phyloP scores from a whole-genome alignment of 2,329 filamentous ascomycete species.

The Triangularia verruculosa region DNA sequence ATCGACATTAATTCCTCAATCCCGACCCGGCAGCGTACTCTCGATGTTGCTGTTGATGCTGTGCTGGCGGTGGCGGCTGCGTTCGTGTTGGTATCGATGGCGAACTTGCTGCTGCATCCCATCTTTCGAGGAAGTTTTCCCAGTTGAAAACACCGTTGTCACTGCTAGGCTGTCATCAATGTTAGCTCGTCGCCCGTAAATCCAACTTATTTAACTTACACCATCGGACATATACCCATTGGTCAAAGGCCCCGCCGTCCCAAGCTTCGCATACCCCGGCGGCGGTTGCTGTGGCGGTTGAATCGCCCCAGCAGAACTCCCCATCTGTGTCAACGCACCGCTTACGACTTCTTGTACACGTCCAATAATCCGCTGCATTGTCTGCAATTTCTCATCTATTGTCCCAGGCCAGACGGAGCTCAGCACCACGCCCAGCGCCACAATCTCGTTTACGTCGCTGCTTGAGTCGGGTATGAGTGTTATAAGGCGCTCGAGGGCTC shows the following conservation, averaged over 20 bases:
- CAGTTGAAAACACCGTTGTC: conserved; percentile 1
- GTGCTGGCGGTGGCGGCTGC: background rate
- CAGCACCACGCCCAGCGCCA: conserved; percentile 48
- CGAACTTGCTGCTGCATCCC: background rate
- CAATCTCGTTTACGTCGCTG: conserved; percentile 50
- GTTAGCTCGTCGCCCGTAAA: background rate
- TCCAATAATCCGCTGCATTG: background rate
- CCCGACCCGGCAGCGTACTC: background rate
- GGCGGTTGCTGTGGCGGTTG: background rate
- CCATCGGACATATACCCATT: background rate
- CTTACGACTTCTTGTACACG: background rate
- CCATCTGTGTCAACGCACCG: background rate
- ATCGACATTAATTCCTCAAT: background rate
- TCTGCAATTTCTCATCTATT: conserved; percentile 35
- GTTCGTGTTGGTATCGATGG: background rate
- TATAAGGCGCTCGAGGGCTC: conserved; percentile 45
- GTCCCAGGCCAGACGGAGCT: conserved; percentile 42
- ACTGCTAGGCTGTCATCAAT: background rate
- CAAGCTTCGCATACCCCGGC: background rate
- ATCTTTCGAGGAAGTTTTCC: background rate
- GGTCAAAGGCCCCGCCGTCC: background rate
- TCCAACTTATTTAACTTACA: background rate
- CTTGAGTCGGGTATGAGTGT: conserved; percentile 43
- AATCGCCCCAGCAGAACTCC: background rate
- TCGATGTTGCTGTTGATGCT: background rate